These are phyloP conservation scores for Mucor lusitanicus DNA, from an alignment of 371 early-diverging fungal genomes.

Conservation along the genomic window DNA sequence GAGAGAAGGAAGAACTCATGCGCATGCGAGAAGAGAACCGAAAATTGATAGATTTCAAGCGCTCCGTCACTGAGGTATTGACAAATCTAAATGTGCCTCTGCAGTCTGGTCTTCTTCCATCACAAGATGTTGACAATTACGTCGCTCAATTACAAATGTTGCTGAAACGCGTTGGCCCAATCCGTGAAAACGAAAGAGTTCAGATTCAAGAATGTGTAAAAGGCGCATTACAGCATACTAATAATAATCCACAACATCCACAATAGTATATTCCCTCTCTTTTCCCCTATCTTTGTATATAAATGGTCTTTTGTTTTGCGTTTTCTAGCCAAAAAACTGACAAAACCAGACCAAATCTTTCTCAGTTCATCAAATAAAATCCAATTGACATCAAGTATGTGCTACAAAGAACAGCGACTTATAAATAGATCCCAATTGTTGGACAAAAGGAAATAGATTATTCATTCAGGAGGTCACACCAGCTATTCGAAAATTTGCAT, in stretches of 20 bases:
- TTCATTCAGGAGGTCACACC: not conserved
- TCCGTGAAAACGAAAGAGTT: conserved; percentile 17
- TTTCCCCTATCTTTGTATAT: not conserved
- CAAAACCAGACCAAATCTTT: not conserved
- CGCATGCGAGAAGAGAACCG: conserved; percentile 14
- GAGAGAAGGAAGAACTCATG: conserved; percentile 12
- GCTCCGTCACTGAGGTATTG: conserved; percentile 12
- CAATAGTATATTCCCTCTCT: not conserved
- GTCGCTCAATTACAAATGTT: conserved; percentile 14
- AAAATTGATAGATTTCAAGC: conserved; percentile 9
- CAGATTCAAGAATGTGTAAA: conserved; percentile 16
- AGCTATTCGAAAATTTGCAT: not conserved
- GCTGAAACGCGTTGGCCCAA: conserved; percentile 17
- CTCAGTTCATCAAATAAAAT: not conserved
- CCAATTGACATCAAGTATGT: not conserved
- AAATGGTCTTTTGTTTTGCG: not conserved
- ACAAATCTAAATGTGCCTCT: conserved; percentile 11
- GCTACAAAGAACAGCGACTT: not conserved
- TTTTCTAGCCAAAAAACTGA: not conserved
- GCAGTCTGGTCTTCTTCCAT: not conserved
- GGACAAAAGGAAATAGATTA: not conserved
- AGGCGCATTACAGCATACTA: not conserved
- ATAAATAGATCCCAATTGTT: not conserved
- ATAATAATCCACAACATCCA: not conserved
- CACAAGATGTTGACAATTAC: conserved; percentile 19